phyloP scores from a whole-genome alignment of 257 asterid species.

The Avicennia marina region DNA sequence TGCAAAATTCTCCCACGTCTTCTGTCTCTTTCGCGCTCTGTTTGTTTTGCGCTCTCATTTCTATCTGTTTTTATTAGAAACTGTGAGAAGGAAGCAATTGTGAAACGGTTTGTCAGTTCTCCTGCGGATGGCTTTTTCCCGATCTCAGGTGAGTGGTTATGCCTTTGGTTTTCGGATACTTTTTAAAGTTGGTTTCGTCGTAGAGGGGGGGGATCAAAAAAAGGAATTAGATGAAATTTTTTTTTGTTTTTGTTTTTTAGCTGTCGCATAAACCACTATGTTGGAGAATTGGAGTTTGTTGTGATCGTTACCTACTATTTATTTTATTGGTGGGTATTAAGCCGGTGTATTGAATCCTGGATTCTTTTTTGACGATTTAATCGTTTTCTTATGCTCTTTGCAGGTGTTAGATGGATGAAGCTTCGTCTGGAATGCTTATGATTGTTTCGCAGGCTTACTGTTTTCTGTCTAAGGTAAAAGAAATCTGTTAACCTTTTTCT shows the following conservation, averaged over 20 bases:
- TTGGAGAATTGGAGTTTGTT: constrained; percentile 17
- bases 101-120: constrained; percentile 21
- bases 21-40: constrained; percentile 13
- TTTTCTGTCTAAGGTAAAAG: constrained; percentile 12
- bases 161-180: not conserved
- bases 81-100: not conserved
- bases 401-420: constrained; percentile 17
- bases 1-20: constrained; percentile 21
- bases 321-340: too few relatives aligned
- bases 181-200: constrained; percentile 18
- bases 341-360: not conserved
- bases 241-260: not conserved
- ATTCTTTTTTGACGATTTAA: not conserved
- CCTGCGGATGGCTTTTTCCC: constrained; percentile 22
- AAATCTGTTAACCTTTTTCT: constrained; percentile 2
- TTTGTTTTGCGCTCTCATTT: constrained; percentile 20
- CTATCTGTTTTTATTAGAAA: constrained; percentile 8
- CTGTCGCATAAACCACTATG: not conserved
- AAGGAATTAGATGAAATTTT: not conserved
- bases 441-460: constrained; percentile 8
- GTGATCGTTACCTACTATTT: not conserved
- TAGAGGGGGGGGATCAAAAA: not conserved
- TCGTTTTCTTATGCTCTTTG: not conserved
- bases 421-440: constrained; percentile 12
- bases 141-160: constrained; percentile 32